Percentiles rank a stretch among this genome's conserved stretches.
Evolutionary conservation across 2,329 filamentous ascomycete species (phyloP).

Genomic region (Tolypocladium endophyticum): DNA sequence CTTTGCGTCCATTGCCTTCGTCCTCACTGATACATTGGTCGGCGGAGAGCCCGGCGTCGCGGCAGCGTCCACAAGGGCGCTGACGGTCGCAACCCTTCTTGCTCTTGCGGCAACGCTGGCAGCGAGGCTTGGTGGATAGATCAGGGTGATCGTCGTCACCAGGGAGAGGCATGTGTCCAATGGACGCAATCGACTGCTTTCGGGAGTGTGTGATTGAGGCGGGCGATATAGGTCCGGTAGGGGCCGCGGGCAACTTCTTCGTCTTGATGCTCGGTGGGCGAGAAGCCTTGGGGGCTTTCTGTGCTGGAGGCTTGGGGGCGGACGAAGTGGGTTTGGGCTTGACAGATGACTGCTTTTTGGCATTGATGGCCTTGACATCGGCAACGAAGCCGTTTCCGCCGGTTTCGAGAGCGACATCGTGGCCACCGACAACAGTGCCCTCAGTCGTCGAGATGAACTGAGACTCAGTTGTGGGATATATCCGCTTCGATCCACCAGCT

Average conservation of each 20-base stretch:
- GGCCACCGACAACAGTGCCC: slow-evolving; percentile 25
- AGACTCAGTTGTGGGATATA: slow-evolving; percentile 41
- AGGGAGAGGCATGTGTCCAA: slow-evolving; percentile 31
- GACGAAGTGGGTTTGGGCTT: slow-evolving; percentile 29
- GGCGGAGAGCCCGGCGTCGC: slow-evolving; percentile 84
- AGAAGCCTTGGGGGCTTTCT: slow-evolving; percentile 32
- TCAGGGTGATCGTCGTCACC: slow-evolving; percentile 87
- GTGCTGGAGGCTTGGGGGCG: slow-evolving; percentile 17
- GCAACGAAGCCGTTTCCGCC: slow-evolving; percentile 23
- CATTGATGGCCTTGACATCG: slow-evolving; percentile 28
- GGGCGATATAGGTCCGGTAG: slow-evolving; percentile 45
- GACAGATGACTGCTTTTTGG: slow-evolving; percentile 23
- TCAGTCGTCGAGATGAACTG: slow-evolving; percentile 42
- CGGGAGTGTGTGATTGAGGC: slow-evolving; percentile 61
- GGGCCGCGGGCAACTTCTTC: slow-evolving; percentile 36
- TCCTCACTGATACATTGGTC: slow-evolving; percentile 97
- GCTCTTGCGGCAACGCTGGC: slow-evolving; percentile 96
- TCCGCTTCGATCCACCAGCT: slow-evolving; percentile 30
- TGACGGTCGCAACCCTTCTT: slow-evolving; percentile 99
- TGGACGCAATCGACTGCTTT: slow-evolving; percentile 63
- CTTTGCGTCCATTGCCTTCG: slow-evolving; percentile 93
- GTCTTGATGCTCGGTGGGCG: slow-evolving; percentile 32
- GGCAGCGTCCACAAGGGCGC: slow-evolving; percentile 87
- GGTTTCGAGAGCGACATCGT: slow-evolving; percentile 23
- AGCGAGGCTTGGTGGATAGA: slow-evolving; percentile 88